phyloP scores from a whole-genome alignment of 371 early-diverging fungal species.

The Dinochytrium kinnereticum region DNA sequence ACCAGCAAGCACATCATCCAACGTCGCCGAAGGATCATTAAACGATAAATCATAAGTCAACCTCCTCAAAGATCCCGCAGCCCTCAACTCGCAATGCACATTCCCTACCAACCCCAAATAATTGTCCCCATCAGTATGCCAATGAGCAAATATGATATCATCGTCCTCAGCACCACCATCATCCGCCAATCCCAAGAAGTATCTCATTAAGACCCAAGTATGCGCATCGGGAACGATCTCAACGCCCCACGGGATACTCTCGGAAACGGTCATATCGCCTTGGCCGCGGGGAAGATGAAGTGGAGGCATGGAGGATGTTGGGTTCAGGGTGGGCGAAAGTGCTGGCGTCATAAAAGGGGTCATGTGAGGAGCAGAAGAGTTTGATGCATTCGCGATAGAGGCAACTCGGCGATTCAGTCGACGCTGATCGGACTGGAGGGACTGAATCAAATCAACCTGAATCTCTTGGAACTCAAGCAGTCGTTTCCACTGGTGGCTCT shows the following conservation, averaged over 20 bases:
- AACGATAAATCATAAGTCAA: slow-evolving; percentile 28
- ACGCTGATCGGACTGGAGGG: slow-evolving; percentile 6
- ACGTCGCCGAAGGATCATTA: slow-evolving; percentile 24
- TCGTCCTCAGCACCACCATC: slow-evolving; percentile 3
- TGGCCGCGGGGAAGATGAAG: neutral
- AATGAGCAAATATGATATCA: slow-evolving; percentile 27
- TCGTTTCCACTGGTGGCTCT: slow-evolving; percentile 43
- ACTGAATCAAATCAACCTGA: slow-evolving; percentile 32
- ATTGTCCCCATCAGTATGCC: slow-evolving; percentile 45
- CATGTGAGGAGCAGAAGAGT: neutral
- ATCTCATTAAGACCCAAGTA: slow-evolving; percentile 32
- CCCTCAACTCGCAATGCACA: slow-evolving; percentile 15
- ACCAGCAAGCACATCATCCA: slow-evolving; percentile 42
- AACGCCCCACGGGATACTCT: slow-evolving; percentile 29
- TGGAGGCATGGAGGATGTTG: slow-evolving; percentile 7
- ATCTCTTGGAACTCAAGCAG: slow-evolving; percentile 47
- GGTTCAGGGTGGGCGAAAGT: neutral
- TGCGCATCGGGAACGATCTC: slow-evolving; percentile 41
- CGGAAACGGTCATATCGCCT: too few species aligned
- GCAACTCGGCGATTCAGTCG: neutral
- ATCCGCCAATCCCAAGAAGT: slow-evolving; percentile 27
- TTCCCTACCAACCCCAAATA: slow-evolving; percentile 25
- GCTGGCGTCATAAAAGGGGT: slow-evolving; percentile 9
- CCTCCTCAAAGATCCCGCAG: neutral
- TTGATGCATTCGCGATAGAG: neutral